Percentiles rank a stretch among this genome's conserved stretches.
Evolutionary conservation across 148 eudicot species (phyloP).

Genomic region (Fagopyrum homotropicum): DNA sequence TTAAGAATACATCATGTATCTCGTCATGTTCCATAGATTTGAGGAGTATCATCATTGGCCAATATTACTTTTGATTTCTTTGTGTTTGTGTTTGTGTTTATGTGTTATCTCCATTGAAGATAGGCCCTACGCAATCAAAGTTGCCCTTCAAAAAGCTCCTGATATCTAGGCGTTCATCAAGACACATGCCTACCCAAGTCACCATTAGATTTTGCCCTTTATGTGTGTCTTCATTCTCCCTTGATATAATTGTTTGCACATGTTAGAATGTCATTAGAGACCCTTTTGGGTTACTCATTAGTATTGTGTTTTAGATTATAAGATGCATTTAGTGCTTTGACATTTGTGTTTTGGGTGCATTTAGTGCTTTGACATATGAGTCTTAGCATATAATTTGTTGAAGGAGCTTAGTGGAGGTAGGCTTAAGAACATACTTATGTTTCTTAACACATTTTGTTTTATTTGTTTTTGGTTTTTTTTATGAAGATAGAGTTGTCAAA

Average conservation of each 20-base stretch:
- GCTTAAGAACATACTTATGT: neutral
- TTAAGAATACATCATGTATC: slow-evolving; percentile 3
- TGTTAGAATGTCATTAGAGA: neutral
- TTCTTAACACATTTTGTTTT: neutral
- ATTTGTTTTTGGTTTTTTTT: too few species aligned
- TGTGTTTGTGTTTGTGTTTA: neutral
- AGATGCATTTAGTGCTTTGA: slow-evolving; percentile 1
- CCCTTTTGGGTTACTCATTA: neutral
- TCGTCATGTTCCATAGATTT: slow-evolving; percentile 10
- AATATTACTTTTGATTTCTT: neutral
- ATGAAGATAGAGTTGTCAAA: too few species aligned
- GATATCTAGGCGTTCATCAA: slow-evolving; percentile 1
- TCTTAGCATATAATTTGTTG: neutral
- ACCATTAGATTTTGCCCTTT: neutral
- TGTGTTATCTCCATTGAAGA: neutral
- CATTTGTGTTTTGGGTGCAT: neutral
- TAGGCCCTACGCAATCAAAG: slow-evolving; percentile 2
- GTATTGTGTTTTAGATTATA: too few species aligned
- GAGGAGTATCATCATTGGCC: neutral
- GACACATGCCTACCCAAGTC: slow-evolving; percentile 6
- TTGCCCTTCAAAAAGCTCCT: slow-evolving; percentile 1
- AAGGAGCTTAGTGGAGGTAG: neutral
- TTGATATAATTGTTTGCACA: neutral
- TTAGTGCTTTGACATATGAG: slow-evolving; percentile 12
- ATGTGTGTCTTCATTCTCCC: neutral